A percentile compares a stretch with the other conserved stretches of the same genome.
Evolutionary conservation across 495 filamentous ascomycete species (phyloP).

Genomic region (Schizothecium vesticola): DNA sequence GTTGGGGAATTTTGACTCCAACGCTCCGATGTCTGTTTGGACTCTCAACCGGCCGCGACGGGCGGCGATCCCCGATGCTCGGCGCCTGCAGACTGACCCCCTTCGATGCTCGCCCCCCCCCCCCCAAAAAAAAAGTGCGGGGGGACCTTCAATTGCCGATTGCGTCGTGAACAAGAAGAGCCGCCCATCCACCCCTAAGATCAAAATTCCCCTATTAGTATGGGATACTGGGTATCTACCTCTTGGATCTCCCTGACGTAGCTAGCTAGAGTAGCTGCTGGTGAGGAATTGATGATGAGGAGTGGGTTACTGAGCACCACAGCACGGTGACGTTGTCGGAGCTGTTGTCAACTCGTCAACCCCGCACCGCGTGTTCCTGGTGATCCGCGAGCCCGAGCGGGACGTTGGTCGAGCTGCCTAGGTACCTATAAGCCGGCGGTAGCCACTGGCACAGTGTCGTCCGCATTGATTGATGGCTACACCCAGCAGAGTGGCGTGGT

Average conservation of each 20-base stretch:
- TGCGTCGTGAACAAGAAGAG: not conserved
- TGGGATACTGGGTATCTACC: not conserved
- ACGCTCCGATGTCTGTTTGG: not conserved
- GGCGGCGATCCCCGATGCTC: not conserved
- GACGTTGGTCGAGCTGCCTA: not conserved
- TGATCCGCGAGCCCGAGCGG: not conserved
- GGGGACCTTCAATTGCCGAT: not conserved
- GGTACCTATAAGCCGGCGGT: constrained; percentile 14
- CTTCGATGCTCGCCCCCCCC: not conserved
- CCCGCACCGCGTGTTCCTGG: not conserved
- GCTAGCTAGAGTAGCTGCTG: not conserved
- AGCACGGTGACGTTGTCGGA: not conserved
- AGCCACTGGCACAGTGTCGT: not conserved
- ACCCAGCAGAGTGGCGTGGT: constrained; percentile 6
- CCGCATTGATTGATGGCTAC: not conserved
- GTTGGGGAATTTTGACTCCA: not conserved
- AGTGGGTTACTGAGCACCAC: not conserved
- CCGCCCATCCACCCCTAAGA: not conserved
- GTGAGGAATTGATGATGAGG: not conserved
- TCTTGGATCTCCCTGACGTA: not conserved
- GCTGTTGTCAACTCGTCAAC: not conserved
- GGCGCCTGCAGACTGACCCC: not conserved
- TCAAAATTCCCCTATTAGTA: not conserved
- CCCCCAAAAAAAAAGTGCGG: not conserved
- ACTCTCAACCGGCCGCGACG: not conserved